These are phyloP conservation scores for Colletotrichum brevisporum DNA, from an alignment of 2,329 filamentous ascomycete species.

Conservation along the genomic window DNA sequence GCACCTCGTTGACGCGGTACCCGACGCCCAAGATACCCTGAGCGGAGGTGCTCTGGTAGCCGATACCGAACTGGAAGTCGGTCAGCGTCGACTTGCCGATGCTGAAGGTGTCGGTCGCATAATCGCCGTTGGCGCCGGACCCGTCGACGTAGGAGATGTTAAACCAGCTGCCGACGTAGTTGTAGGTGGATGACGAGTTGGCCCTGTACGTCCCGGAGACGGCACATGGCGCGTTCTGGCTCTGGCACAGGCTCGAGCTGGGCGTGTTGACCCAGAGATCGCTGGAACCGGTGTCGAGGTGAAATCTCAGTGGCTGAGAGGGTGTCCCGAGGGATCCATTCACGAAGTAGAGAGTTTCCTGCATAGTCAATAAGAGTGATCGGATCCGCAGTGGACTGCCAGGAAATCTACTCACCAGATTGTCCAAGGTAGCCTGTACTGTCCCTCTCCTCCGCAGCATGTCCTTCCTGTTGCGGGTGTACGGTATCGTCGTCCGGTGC, in stretches of 20 bases:
- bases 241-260: conserved; percentile 71
- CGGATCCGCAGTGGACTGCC: background rate
- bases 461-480: conserved; percentile 36
- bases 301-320: conserved; percentile 68
- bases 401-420: conserved; percentile 61
- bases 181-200: conserved; percentile 82
- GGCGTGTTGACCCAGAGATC: conserved; percentile 80
- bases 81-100: conserved; percentile 69
- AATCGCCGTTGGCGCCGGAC: conserved; percentile 82
- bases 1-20: conserved; percentile 84
- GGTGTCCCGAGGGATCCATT: conserved; percentile 76
- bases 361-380: conserved; percentile 26
- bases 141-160: conserved; percentile 92
- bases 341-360: conserved; percentile 75
- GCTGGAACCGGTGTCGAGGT: conserved; percentile 78
- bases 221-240: conserved; percentile 65
- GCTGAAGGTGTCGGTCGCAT: conserved; percentile 80
- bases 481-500: conserved; percentile 51
- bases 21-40: conserved; percentile 91
- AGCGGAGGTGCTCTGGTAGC: conserved; percentile 71
- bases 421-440: conserved; percentile 65
- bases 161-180: conserved; percentile 81
- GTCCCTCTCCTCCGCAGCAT: conserved; percentile 57
- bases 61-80: conserved; percentile 79
- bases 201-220: conserved; percentile 77